Conservation (phyloP, 768 basidiomycete genomes). For the Galerina sulciceps region DNA sequence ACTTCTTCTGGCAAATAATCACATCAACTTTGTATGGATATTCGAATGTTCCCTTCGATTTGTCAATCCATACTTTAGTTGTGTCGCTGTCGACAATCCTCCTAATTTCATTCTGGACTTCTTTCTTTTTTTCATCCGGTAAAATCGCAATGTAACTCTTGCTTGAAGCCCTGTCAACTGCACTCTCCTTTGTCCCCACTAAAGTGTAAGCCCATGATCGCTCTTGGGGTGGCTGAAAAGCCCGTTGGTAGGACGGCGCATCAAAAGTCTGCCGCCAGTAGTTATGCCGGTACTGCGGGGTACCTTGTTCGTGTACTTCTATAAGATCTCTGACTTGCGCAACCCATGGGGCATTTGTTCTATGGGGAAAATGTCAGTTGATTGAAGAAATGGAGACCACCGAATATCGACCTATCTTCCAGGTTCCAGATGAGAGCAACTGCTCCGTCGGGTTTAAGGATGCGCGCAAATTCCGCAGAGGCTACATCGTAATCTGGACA, state of each 20-base stretch:
- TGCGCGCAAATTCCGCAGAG: constrained; percentile 74
- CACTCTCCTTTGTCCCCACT: constrained; percentile 55
- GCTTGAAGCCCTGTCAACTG: constrained; percentile 70
- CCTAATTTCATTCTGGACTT: constrained; percentile 54
- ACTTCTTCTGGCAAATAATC: constrained; percentile 48
- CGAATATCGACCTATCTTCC: constrained; percentile 65
- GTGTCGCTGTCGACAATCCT: constrained; percentile 62
- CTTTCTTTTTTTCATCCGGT: constrained; percentile 56
- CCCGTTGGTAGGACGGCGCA: constrained; percentile 57
- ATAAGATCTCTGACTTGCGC: constrained; percentile 70
- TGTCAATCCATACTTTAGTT: constrained; percentile 75
- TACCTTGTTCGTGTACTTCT: constrained; percentile 68
- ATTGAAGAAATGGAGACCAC: background rate
- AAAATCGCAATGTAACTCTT: constrained; percentile 86
- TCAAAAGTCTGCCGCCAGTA: constrained; percentile 77
- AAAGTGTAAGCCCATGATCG: constrained; percentile 57
- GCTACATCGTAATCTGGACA: constrained; percentile 80
- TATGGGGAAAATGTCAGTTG: background rate
- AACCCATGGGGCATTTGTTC: constrained; percentile 74
- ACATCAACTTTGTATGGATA: constrained; percentile 79
- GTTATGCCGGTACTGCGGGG: constrained; percentile 82
- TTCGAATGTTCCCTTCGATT: constrained; percentile 72
- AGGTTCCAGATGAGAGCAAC: constrained; percentile 89
- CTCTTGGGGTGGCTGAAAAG: constrained; percentile 66
- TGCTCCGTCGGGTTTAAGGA: constrained; percentile 76